These are phyloP conservation scores for Auxenochlorella protothecoides DNA, from an alignment of 139 green algal species.

Conservation along the genomic window DNA sequence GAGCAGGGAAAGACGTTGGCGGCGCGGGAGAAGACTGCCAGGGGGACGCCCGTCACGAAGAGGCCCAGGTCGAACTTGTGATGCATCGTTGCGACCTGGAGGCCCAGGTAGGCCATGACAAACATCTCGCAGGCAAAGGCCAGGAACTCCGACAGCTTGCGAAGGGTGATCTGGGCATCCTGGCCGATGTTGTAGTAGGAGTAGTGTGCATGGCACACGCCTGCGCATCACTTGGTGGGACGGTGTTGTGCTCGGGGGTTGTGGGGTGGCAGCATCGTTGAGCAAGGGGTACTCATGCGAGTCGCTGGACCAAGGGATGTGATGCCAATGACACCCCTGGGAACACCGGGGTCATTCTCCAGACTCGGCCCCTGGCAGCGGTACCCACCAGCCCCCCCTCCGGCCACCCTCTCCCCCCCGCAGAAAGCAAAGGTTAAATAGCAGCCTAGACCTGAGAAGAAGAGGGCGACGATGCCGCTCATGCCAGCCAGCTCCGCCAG, in stretches of 20 bases:
- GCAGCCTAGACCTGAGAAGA: constrained; percentile 32
- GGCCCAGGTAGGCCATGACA: constrained; percentile 64
- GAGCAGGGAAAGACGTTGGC: constrained; percentile 53
- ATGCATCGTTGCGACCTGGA: constrained; percentile 30
- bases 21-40: constrained; percentile 38
- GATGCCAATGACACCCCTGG: no score
- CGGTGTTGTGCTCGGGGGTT: no score
- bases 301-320: no score
- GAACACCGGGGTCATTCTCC: no score
- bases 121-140: constrained; percentile 58
- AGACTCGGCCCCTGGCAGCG: no score
- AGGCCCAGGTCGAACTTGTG: constrained; percentile 20
- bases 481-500: constrained; percentile 65
- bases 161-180: constrained; percentile 35
- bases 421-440: not conserved
- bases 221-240: constrained; percentile 8
- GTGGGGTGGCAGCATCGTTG: no score
- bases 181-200: constrained; percentile 38
- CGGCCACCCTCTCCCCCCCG: not conserved
- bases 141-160: constrained; percentile 35
- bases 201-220: constrained; percentile 59
- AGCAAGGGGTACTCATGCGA: no score
- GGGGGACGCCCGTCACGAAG: constrained; percentile 36
- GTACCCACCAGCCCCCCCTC: not conserved
- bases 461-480: constrained; percentile 77